Conservation (phyloP, 1,139 yeast genomes). For the Candida gigantensis region DNA sequence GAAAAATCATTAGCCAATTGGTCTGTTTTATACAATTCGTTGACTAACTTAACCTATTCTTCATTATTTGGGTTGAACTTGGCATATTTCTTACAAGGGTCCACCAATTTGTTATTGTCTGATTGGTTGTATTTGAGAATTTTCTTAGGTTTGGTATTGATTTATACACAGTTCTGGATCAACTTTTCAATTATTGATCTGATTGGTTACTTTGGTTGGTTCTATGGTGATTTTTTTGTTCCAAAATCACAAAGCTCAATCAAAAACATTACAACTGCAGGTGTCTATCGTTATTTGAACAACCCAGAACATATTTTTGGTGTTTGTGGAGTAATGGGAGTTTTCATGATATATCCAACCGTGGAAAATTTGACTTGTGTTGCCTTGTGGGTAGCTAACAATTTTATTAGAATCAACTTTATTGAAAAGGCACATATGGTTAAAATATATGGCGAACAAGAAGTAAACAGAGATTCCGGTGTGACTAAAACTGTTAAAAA, state of each 20-base stretch:
- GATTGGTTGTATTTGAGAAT: slow-evolving; percentile 58
- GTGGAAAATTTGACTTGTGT: slow-evolving; percentile 58
- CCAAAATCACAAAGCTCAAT: slow-evolving; percentile 41
- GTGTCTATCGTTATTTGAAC: slow-evolving; percentile 80
- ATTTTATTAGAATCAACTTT: slow-evolving; percentile 66
- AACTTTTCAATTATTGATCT: slow-evolving; percentile 70
- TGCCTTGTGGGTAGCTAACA: slow-evolving; percentile 67
- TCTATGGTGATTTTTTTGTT: slow-evolving; percentile 83
- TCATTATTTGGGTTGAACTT: slow-evolving; percentile 47
- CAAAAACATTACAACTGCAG: slow-evolving; percentile 70
- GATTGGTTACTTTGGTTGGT: slow-evolving; percentile 87
- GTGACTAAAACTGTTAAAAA: slow-evolving; percentile 66
- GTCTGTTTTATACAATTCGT: slow-evolving; percentile 68
- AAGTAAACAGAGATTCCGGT: slow-evolving; percentile 59
- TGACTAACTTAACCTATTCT: slow-evolving; percentile 47
- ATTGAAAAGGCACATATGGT: slow-evolving; percentile 83
- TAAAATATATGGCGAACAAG: slow-evolving; percentile 70
- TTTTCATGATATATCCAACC: slow-evolving; percentile 63
- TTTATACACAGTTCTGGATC: slow-evolving; percentile 71
- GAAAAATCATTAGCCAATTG: slow-evolving; percentile 74
- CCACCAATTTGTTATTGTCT: slow-evolving; percentile 21
- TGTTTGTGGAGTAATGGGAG: slow-evolving; percentile 83
- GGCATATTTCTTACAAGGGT: slow-evolving; percentile 26
- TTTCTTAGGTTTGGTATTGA: slow-evolving; percentile 55
- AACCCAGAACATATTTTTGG: slow-evolving; percentile 86